Percentiles rank a stretch among this genome's conserved stretches.
These are phyloP conservation scores for Lentinula novae-zelandiae DNA, from an alignment of 1,284 basidiomycete genomes.

Conservation along the genomic window DNA sequence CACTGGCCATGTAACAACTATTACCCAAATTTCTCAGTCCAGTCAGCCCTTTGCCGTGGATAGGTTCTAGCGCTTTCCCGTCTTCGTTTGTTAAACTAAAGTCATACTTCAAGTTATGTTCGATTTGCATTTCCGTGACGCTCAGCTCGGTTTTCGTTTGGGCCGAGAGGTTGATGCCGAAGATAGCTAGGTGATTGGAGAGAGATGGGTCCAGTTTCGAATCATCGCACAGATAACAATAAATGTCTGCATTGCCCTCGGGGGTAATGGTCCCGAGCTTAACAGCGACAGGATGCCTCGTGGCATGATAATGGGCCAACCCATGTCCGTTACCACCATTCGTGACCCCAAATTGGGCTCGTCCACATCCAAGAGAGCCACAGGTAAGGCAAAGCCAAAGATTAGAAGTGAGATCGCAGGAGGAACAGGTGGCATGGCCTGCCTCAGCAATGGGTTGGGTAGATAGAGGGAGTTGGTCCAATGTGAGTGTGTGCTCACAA, in stretches of 20 bases:
- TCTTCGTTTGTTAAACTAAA: slow-evolving; percentile 92
- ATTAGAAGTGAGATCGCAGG: slow-evolving; percentile 84
- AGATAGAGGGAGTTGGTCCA: slow-evolving; percentile 54
- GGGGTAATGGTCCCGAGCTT: slow-evolving; percentile 98
- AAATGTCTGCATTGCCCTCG: slow-evolving; percentile 82
- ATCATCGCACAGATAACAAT: slow-evolving; percentile 94
- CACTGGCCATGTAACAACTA: slow-evolving; percentile 97
- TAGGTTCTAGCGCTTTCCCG: slow-evolving; percentile 83
- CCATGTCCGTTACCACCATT: slow-evolving; percentile 88
- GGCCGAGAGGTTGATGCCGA: slow-evolving; percentile 84
- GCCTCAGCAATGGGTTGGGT: slow-evolving; percentile 13
- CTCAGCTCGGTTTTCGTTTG: slow-evolving; percentile 95
- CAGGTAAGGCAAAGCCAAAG: slow-evolving; percentile 95
- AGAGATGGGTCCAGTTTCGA: slow-evolving; percentile 81
- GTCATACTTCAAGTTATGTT: slow-evolving; percentile 94
- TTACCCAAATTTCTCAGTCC: slow-evolving; percentile 94
- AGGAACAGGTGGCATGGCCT: slow-evolving; percentile 75
- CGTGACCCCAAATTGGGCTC: slow-evolving; percentile 81
- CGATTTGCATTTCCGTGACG: slow-evolving; percentile 98
- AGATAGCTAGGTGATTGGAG: slow-evolving; percentile 70
- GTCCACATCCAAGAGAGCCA: slow-evolving; percentile 92
- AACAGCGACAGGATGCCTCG: slow-evolving; percentile 82
- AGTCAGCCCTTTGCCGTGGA: slow-evolving; percentile 88
- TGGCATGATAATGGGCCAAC: slow-evolving; percentile 75
- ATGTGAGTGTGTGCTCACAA: slow-evolving; percentile 84